Evolutionary conservation across 257 asterid species (phyloP), one percentile per base, ranked within the genome.

Genomic region (Schizonepeta tenuifolia): DNA sequence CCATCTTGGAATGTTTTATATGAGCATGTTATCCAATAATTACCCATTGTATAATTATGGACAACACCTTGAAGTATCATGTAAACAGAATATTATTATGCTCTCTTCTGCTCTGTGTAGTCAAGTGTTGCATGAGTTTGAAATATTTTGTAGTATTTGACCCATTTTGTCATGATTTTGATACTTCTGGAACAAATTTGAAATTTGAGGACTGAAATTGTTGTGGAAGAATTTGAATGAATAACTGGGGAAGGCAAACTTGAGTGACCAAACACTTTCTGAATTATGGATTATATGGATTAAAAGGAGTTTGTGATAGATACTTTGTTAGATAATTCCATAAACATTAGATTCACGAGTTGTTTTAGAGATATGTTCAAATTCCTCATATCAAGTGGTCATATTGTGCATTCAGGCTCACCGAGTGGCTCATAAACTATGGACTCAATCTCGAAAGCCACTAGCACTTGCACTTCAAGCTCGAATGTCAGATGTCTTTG

Each of bases 381-480:
- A 58, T 13, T 13, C 14, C 55, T 44, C 4, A 10, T 24, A 49
- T 33, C 14, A 10, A 60, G 10, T 40, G 38, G 3, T 57, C 11
- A 7, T 9, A 72, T 73, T 60, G 61, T 43, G 9, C 17, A 49
- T 61, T 58, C 83, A 89, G 90, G 90, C 89, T 35, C 92, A 86
- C 67, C 75, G 96, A 65, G 84, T 86, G 80, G 86, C 92, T 43
- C 96, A 89, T 78, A 85, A 83, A 57, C 85, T 89, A 26, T 89
- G 96, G 96, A 83, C 88, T 53, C 96, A 86, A 72, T 77, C 79
- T 9, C 82, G 92, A 43, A 83, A 44, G 75, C 90, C 90, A 9
- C 49, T 89, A 53, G 92, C 96, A 24, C 85, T 86, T 2, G 91
- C 92, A 1, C 87, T 89, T 6, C 96, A 89, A 54, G 82, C 92